These are phyloP conservation scores for Fusarium verrucosum DNA, from an alignment of 2,329 filamentous ascomycete genomes.

Conservation along the genomic window DNA sequence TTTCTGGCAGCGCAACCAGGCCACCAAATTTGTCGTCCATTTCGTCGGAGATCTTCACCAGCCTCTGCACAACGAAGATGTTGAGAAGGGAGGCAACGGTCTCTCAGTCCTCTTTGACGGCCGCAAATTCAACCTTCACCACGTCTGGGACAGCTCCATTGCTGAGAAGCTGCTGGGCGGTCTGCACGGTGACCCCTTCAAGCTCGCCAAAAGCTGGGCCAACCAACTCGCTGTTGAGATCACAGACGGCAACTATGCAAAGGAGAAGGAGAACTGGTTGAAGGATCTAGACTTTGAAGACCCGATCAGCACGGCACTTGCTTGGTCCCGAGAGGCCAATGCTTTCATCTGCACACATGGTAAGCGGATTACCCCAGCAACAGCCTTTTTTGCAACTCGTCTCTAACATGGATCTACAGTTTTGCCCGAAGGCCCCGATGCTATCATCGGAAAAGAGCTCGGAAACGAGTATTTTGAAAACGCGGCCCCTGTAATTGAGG, in stretches of 20 bases:
- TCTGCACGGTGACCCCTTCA: slow-evolving; percentile 59
- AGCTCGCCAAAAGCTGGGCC: slow-evolving; percentile 65
- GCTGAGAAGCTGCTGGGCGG: slow-evolving; percentile 71
- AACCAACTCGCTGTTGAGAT: slow-evolving; percentile 65
- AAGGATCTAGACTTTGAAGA: slow-evolving; percentile 64
- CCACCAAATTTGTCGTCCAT: slow-evolving; percentile 73
- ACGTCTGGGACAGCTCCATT: slow-evolving; percentile 78
- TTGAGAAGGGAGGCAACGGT: slow-evolving; percentile 72
- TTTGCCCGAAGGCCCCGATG: slow-evolving; percentile 67
- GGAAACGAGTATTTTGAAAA: slow-evolving; percentile 70
- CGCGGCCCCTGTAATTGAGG: slow-evolving; percentile 71
- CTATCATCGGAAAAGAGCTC: slow-evolving; percentile 68
- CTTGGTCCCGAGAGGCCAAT: slow-evolving; percentile 72
- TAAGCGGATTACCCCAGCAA: slow-evolving; percentile 48
- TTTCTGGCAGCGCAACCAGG: slow-evolving; percentile 61
- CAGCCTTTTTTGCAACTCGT: neutral
- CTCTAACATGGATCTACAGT: slow-evolving; percentile 54
- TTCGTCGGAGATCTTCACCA: slow-evolving; percentile 77
- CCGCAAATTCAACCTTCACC: slow-evolving; percentile 70
- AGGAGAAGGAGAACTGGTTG: slow-evolving; percentile 63
- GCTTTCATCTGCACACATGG: slow-evolving; percentile 68
- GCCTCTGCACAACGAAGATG: slow-evolving; percentile 72
- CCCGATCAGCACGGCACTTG: slow-evolving; percentile 64
- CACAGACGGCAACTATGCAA: slow-evolving; percentile 62
- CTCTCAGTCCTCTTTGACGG: slow-evolving; percentile 71